phyloP scores from a whole-genome alignment of 805 yeast genomes.

The Monosporozyma siamensis region DNA sequence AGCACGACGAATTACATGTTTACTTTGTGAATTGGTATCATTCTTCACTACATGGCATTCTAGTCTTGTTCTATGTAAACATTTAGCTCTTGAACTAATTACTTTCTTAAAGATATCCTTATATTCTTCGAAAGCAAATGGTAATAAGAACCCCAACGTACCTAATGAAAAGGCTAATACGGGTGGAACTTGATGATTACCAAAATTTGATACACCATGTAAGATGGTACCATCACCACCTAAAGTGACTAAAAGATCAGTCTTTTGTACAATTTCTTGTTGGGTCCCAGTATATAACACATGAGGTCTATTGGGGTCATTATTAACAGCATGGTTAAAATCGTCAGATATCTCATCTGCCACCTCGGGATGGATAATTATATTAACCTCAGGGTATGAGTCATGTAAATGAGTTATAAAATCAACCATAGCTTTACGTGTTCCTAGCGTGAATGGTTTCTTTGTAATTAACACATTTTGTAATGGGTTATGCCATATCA shows the following conservation, averaged over 20 bases:
- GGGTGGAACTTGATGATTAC: conserved; percentile 71
- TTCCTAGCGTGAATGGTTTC: conserved; percentile 69
- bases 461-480: conserved; percentile 72
- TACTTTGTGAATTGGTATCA: conserved; percentile 1
- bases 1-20: conserved; percentile 41
- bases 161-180: conserved; percentile 83
- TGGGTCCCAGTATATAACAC: conserved; percentile 49
- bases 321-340: conserved; percentile 17
- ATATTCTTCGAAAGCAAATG: conserved; percentile 67
- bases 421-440: conserved; percentile 53
- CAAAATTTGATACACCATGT: conserved; percentile 72
- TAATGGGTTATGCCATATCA: conserved; percentile 66
- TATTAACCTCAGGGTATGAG: conserved; percentile 61
- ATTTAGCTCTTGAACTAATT: conserved; percentile 57
- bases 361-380: conserved; percentile 67
- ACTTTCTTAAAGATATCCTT: conserved; percentile 54
- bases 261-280: conserved; percentile 48
- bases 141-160: conserved; percentile 79
- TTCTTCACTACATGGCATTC: conserved; percentile 57
- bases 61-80: conserved; percentile 66
- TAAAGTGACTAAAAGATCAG: conserved; percentile 74
- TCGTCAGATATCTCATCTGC: conserved; percentile 51
- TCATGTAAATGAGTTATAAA: conserved; percentile 54
- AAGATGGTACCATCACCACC: conserved; percentile 97
- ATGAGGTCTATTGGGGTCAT: conserved; percentile 29